Conservation (phyloP, 371 early-diverging fungal genomes). For the Mucor irregularis region DNA sequence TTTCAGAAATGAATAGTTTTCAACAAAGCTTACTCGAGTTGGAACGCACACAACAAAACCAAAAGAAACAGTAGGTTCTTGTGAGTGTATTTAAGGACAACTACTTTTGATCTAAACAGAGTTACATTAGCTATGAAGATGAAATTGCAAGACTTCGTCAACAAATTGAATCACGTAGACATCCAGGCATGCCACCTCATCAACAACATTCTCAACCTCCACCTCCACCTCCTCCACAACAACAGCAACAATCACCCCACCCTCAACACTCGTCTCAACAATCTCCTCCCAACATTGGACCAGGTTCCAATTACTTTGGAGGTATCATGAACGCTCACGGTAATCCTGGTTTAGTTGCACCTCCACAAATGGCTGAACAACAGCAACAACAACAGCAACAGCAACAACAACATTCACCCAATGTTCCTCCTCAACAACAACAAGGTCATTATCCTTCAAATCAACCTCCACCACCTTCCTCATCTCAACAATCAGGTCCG, state of each 20-base stretch:
- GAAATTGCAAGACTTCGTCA: slow-evolving; percentile 51
- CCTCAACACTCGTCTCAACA: slow-evolving; percentile 29
- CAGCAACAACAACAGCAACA: background rate
- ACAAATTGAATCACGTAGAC: slow-evolving; percentile 43
- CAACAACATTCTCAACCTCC: slow-evolving; percentile 17
- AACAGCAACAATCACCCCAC: slow-evolving; percentile 13
- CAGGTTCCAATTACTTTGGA: slow-evolving; percentile 50
- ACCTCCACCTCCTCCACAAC: slow-evolving; percentile 27
- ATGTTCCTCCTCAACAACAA: slow-evolving; percentile 14
- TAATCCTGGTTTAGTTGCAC: slow-evolving; percentile 40
- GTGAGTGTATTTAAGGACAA: background rate
- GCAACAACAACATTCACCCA: slow-evolving; percentile 17
- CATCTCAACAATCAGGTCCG: background rate
- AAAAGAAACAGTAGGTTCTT: slow-evolving; percentile 68
- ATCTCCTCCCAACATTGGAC: slow-evolving; percentile 51
- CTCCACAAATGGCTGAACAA: slow-evolving; percentile 40
- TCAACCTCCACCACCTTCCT: slow-evolving; percentile 10
- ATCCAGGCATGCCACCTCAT: slow-evolving; percentile 17
- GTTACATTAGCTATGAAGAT: slow-evolving; percentile 43
- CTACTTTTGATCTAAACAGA: background rate
- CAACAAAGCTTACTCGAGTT: slow-evolving; percentile 81
- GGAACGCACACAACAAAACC: slow-evolving; percentile 75
- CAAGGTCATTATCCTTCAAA: slow-evolving; percentile 4
- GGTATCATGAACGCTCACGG: slow-evolving; percentile 49
- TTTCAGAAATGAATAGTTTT: slow-evolving; percentile 78